Evolutionary conservation across 2,329 filamentous ascomycete species (phyloP), one percentile per base, ranked within the genome.

Genomic region (Diaporthe citrichinensis): DNA sequence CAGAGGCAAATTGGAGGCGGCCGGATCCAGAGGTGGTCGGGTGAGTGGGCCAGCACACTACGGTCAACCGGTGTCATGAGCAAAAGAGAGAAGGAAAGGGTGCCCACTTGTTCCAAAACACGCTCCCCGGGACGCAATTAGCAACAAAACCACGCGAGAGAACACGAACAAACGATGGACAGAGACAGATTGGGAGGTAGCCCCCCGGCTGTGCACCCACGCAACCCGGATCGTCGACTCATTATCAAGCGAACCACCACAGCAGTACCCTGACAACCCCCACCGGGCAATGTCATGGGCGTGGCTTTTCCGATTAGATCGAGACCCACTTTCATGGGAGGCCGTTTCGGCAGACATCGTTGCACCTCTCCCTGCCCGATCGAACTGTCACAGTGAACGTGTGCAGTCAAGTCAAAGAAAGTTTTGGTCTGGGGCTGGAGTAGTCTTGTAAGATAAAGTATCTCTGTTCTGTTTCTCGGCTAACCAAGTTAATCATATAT

Each of bases 91-190:
- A 36, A 25, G 15, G 14, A 59, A n/a, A 53, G 34, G 34, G 65
- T 25, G 51, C 65, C 65, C 65, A 55, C 65, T 69, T 69, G 65
- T 55, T 69, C 65, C 49, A 28, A 69, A 69, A 69, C 65, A 68
- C 17, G 17, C 28, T 28, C 36, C 34, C 61, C 28, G 9, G 20
- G 20, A 34, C 61, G 46, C 65, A 53, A 53, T 68, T 53, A 68
- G 46, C 34, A 69, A 69, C 61, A 34, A 49, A 14, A 65, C 61
- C 61, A 49, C 61, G 28, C 41, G 61, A 31, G 34, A 61, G 28
- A 49, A 49, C 49, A 69, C 62, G 65, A 55, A 36, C 46, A 68
- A 15, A 23, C 25, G 25, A 10, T 10, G 9, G 59, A 44, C 20
- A 61, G 34, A 44, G 25, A 51, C 23, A 25, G 31, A 25, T 4